A percentile compares a stretch with the other conserved stretches of the same genome.
Evolutionary conservation across 2,329 filamentous ascomycete species (phyloP).

Genomic region (Epichloe sylvatica): DNA sequence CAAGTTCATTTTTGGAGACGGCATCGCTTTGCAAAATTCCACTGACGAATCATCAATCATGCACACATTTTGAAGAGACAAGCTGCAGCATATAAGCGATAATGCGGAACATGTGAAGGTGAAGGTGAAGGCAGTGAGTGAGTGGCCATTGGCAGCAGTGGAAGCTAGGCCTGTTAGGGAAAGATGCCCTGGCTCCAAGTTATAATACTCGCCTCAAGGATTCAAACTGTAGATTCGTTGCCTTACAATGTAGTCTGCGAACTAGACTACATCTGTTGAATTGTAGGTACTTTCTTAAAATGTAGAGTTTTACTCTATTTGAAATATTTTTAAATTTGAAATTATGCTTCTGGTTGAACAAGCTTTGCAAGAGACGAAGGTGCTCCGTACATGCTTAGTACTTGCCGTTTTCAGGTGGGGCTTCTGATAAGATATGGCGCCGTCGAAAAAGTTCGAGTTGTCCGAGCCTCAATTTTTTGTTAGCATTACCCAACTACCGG

Average conservation of each 20-base stretch:
- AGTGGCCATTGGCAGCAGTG: too few relatives aligned
- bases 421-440: conserved; percentile 9
- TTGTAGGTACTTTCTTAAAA: too few relatives aligned
- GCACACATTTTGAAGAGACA: background rate
- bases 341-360: background rate
- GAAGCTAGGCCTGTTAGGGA: background rate
- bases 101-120: background rate
- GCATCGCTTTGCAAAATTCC: conserved; percentile 6
- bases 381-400: background rate
- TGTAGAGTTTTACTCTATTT: background rate
- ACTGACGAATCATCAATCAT: background rate
- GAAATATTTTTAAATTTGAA: background rate
- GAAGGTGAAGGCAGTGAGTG: too few relatives aligned
- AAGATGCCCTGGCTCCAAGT: background rate
- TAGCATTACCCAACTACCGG: background rate
- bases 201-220: background rate
- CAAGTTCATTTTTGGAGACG: conserved; percentile 6
- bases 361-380: background rate
- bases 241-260: too few relatives aligned
- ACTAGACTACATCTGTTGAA: too few relatives aligned
- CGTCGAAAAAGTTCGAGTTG: conserved; percentile 7
- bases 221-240: background rate
- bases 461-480: background rate
- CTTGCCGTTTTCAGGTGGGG: background rate
- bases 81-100: background rate